Percentiles rank a stretch among this genome's conserved stretches.
Evolutionary conservation across 768 basidiomycete species (phyloP).

Genomic region (Candolleomyces aberdarensis): DNA sequence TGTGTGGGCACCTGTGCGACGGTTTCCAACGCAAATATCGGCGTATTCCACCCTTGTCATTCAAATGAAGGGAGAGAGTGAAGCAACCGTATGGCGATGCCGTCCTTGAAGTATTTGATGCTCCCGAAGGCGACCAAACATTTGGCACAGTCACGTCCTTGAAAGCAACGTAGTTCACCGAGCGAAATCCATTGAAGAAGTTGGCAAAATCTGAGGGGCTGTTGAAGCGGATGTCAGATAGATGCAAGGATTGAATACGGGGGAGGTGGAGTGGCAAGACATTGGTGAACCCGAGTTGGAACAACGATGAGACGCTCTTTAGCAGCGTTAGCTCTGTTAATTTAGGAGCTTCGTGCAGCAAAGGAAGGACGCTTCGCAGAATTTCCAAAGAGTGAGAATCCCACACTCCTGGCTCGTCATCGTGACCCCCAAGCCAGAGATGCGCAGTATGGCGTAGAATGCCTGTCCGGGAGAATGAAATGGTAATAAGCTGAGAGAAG

Average conservation of each 20-base stretch:
- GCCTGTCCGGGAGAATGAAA: neutral
- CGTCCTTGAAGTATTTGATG: neutral
- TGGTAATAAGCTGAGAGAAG: neutral
- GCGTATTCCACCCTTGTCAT: neutral
- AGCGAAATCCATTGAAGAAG: neutral
- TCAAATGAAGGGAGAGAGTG: neutral
- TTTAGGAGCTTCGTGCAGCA: neutral
- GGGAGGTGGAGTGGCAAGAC: neutral
- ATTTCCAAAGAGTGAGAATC: neutral
- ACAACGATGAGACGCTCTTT: neutral
- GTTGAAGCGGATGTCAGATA: neutral
- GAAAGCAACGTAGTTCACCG: neutral
- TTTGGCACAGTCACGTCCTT: constrained; percentile 1
- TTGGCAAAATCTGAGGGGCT: neutral
- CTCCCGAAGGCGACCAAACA: neutral
- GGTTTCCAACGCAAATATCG: neutral
- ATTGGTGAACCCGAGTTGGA: neutral
- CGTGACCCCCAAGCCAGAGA: neutral
- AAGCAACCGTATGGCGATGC: neutral
- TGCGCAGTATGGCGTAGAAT: neutral
- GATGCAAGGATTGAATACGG: neutral
- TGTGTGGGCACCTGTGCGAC: neutral
- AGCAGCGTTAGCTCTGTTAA: neutral
- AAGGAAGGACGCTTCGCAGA: neutral
- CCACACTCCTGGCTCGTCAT: neutral